phyloP scores from a whole-genome alignment of 2,329 filamentous ascomycete genomes.

The Biscogniauxia mediterranea region DNA sequence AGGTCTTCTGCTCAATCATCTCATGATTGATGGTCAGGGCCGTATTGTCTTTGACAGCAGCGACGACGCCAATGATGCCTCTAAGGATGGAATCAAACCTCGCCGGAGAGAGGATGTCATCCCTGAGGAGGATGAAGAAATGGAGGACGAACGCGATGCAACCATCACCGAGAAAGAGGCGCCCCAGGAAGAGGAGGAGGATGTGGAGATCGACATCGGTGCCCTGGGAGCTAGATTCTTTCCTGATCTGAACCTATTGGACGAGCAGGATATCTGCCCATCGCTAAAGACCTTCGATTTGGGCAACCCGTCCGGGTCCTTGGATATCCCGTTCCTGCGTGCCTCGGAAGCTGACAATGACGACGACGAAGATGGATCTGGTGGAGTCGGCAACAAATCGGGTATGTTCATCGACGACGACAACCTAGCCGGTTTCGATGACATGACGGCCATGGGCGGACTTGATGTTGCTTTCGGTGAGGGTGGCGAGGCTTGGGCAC shows the following conservation, averaged over 20 bases:
- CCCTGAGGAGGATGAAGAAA: conserved; percentile 38
- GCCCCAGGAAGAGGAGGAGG: conserved; percentile 48
- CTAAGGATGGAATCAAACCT: conserved; percentile 39
- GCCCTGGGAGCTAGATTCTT: conserved; percentile 80
- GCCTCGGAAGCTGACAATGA: conserved; percentile 78
- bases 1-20: conserved; percentile 87
- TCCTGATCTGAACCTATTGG: conserved; percentile 71
- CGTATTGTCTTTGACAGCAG: conserved; percentile 98
- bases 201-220: conserved; percentile 76
- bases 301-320: conserved; percentile 77
- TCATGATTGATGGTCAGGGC: conserved; percentile 90
- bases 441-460: conserved; percentile 69
- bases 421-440: conserved; percentile 77
- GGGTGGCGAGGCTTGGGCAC: conserved; percentile 93
- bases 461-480: conserved; percentile 89
- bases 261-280: conserved; percentile 88
- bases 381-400: conserved; percentile 63
- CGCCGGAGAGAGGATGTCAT: conserved; percentile 36
- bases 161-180: conserved; percentile 42
- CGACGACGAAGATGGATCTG: conserved; percentile 53
- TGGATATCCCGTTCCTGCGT: conserved; percentile 90
- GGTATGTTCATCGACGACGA: conserved; percentile 86
- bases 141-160: conserved; percentile 36
- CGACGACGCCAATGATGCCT: conserved; percentile 68
- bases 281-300: conserved; percentile 93